Base-by-base conservation (phyloP, 345 rosid species). In the Excoecaria agallocha region DNA sequence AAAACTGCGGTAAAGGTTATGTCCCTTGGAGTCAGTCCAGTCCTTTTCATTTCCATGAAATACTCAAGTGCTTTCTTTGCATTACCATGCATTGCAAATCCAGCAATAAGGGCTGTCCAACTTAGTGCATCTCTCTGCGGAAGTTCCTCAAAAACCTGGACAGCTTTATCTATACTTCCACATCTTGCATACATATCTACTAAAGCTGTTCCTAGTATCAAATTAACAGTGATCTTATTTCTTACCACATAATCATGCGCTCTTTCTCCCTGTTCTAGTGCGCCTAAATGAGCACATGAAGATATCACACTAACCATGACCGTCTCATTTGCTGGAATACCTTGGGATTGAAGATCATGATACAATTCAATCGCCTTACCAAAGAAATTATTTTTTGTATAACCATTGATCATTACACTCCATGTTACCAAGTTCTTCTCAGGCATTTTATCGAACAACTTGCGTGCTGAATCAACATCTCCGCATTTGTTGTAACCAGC, bases 121-220 rank as follows among this genome's bases (percentile, higher is more conserved):
- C 86, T 84, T 71, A 90, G 73, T 46, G 82, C 82, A 82, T 92
- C 95, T 68, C 72, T 86, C 59, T 85, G 87, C 2, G 74, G 76
- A 70, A 90, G 77, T 52, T 74, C 83, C 19, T 85, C 78, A 57
- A 90, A 90, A 4, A 92, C 83, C 74, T 1, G 12, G 62, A 85
- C 46, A 8, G 93, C 95, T 80, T 81, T 85, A 38, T 86, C 78
- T 8, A 90, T 83, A 13, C 82, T 76, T 6, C 95, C 95, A 72
- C 97, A 90, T 58, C 87, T 87, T 46, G 92, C 88, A 78, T 87
- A 89, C 94, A 90, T 92, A 52, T 90, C 90, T 1, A 92, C 84
- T 5, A 90, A 68, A 74, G 92, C 91, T 1, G 96, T 92, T 6
- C 92, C 92, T 12, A 92, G 89, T 48, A 87, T 78, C 74, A 87